Base-by-base conservation (phyloP, 2,329 filamentous ascomycete species). In the Diaporthe sp. region DNA sequence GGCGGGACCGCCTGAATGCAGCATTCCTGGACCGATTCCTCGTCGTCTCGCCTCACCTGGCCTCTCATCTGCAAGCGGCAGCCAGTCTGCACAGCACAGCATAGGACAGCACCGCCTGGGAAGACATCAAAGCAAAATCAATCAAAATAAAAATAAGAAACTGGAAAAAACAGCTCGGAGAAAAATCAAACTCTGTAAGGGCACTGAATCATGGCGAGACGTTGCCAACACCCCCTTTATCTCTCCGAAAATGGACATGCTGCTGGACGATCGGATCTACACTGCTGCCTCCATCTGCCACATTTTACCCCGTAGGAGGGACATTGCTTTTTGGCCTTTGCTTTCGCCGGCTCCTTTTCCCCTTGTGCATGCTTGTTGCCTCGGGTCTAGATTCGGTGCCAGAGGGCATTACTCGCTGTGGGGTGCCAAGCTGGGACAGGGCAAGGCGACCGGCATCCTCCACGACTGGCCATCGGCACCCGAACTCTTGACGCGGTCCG, bases 131-230 rank as follows among this genome's bases (percentile, higher is more conserved):
- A 55, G 25, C 5, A 59, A 10, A n/a, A 37, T 6, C 28, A 37
- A 37, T 12, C 1, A 37, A 25, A 15, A 59, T 5, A 15, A 8
- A n/a, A 34, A 37, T 15, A 34, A 49, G 7, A 28, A 25, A 44
- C 28, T 19, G 15, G 44, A 44, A 12, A n/a, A 12, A 59, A 25
- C 8, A 25, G 25, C 51, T 28, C 25, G 7, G 4, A 31, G 9
- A 22, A 58, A 31, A 58, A 58, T 25, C 34, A 59, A 39, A n/a
- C 12, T 28, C 34, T 39, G 42, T 17, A 19, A n/a, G 61, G 28
- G 61, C 61, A 49, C 61, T 65, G 61, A 46, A 65, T 49, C 61
- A 65, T 65, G 59, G 59, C 59, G 59, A 65, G 59, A 65, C 59
- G 59, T 46, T 28, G 59, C 59, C 59, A 46, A 65, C 59, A 31